Evolutionary conservation across 2,329 filamentous ascomycete species (phyloP).

Genomic region (Monosporascus sp.): DNA sequence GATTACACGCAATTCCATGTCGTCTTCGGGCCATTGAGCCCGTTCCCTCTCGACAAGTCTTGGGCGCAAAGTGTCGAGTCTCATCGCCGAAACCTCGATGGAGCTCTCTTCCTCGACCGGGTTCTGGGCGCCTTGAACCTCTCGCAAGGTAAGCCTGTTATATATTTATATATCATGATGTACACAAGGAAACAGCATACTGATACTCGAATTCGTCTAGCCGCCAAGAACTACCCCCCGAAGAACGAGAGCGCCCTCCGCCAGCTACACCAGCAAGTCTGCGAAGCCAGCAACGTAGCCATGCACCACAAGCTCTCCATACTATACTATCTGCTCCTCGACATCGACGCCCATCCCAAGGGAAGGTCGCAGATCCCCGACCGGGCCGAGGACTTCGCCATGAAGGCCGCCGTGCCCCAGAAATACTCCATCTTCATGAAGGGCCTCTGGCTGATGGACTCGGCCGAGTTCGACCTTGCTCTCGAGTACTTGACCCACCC

Average conservation of each 20-base stretch:
- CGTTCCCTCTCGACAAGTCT: conserved; percentile 58
- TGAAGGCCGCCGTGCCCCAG: conserved; percentile 59
- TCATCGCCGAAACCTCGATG: conserved; percentile 62
- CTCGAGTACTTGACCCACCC: conserved; percentile 75
- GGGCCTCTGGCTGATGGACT: conserved; percentile 77
- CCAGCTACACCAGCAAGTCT: conserved; percentile 65
- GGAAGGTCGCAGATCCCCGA: conserved; percentile 25
- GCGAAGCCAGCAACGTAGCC: conserved; percentile 54
- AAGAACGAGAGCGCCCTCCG: conserved; percentile 62
- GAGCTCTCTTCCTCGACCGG: conserved; percentile 73
- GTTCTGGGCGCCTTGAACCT: conserved; percentile 67
- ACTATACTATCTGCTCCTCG: conserved; percentile 77
- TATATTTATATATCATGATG: too few species aligned
- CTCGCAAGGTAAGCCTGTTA: conserved; percentile 50
- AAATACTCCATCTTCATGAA: conserved; percentile 78
- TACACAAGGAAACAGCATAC: background rate
- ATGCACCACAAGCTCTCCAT: conserved; percentile 77
- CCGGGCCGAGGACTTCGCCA: conserved; percentile 50
- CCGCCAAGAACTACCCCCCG: conserved; percentile 67
- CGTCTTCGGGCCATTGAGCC: conserved; percentile 58
- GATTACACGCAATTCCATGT: conserved; percentile 63
- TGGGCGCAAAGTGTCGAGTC: conserved; percentile 58
- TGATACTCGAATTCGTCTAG: conserved; percentile 10
- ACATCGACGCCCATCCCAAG: conserved; percentile 49
- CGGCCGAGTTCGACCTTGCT: conserved; percentile 62